These are phyloP conservation scores for Leishmania martiniquensis DNA, from an alignment of 208 protist genomes.

Conservation along the genomic window DNA sequence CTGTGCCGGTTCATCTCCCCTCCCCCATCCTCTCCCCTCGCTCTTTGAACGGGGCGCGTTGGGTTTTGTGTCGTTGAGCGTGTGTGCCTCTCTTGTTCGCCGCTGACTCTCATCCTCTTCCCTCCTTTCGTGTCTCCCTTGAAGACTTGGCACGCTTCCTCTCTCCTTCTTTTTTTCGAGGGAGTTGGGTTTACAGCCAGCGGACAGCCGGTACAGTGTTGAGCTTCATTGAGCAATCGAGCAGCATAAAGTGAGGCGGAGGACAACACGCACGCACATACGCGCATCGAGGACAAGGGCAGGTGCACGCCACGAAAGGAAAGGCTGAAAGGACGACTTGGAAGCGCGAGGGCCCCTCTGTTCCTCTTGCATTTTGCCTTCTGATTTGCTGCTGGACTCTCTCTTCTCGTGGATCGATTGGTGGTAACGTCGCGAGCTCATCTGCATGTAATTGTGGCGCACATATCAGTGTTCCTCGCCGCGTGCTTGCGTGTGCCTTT, in stretches of 20 bases:
- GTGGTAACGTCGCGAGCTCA: background rate
- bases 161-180: slow-evolving; percentile 11
- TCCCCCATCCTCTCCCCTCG: background rate
- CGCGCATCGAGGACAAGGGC: background rate
- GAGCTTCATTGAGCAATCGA: background rate
- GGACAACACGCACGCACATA: background rate
- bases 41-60: background rate
- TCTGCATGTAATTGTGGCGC: background rate
- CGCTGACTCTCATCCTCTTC: background rate
- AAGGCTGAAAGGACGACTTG: background rate
- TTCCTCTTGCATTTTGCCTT: slow-evolving; percentile 2
- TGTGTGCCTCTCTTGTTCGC: background rate
- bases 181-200: background rate
- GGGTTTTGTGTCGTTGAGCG: background rate
- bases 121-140: background rate
- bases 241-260: background rate
- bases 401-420: background rate
- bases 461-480: background rate
- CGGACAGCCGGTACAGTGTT: background rate
- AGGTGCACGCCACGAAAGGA: background rate
- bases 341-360: background rate
- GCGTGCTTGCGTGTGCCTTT: slow-evolving; percentile 7
- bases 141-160: background rate
- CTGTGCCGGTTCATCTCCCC: background rate
- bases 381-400: slow-evolving; percentile 4